Percentiles rank a stretch among this genome's conserved stretches.
Evolutionary conservation across 2,329 filamentous ascomycete species (phyloP).

Genomic region (Hymenoscyphus fraxineus): DNA sequence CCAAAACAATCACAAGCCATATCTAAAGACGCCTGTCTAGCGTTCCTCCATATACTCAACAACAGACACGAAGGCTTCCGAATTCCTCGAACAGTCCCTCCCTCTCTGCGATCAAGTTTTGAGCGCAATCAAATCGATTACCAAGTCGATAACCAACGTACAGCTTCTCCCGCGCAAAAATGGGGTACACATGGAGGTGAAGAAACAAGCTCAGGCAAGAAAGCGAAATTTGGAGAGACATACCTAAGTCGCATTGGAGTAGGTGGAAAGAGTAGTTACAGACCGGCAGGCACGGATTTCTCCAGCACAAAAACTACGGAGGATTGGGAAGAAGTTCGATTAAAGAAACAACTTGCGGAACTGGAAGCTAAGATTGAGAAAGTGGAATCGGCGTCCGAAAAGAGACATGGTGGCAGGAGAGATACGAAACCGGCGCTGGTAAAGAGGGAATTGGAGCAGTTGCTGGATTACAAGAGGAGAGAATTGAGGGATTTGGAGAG

Average conservation of each 20-base stretch:
- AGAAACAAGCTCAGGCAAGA: conserved; percentile 77
- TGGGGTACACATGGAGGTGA: conserved; percentile 80
- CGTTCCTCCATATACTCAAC: conserved; percentile 95
- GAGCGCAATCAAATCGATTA: conserved; percentile 97
- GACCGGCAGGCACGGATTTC: conserved; percentile 86
- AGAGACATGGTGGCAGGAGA: conserved; percentile 59
- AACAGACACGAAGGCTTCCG: conserved; percentile 92
- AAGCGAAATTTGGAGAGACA: conserved; percentile 95
- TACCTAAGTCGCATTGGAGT: conserved; percentile 87
- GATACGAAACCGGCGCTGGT: conserved; percentile 85
- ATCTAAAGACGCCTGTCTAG: conserved; percentile 90
- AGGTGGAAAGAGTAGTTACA: conserved; percentile 71
- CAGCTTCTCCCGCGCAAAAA: conserved; percentile 60
- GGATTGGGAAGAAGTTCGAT: conserved; percentile 95
- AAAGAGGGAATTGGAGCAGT: conserved; percentile 88
- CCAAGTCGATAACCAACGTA: conserved; percentile 73
- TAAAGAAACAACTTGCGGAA: conserved; percentile 88
- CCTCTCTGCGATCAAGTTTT: conserved; percentile 85
- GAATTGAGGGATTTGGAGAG: conserved; percentile 72
- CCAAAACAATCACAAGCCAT: conserved; percentile 78
- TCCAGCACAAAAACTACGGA: conserved; percentile 75
- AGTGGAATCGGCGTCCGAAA: conserved; percentile 70
- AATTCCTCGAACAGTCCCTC: conserved; percentile 86
- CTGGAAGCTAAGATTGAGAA: conserved; percentile 83
- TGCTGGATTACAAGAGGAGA: conserved; percentile 90